Base-by-base conservation (phyloP, 805 yeast species). In the Ogataea methanolica region DNA sequence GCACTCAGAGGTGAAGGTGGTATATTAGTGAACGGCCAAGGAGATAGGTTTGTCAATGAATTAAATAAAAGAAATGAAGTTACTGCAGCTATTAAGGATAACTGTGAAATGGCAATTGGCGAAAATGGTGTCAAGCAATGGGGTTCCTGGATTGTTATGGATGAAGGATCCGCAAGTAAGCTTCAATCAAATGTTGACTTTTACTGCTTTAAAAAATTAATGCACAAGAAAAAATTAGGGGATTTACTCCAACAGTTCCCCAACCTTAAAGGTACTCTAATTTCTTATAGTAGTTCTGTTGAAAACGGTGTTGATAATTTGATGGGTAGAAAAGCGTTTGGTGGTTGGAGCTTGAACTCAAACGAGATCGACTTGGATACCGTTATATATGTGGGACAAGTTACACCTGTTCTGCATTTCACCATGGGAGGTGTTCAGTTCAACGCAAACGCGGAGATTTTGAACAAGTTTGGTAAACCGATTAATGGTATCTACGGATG, bases 1-100 rank as follows among this genome's bases (percentile, higher is more conserved):
- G 84, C 83, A 6, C 67, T 82, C 34, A 68, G 86, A 49, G 86
- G 86, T 15, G 83, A 78, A 61, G 87, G 87, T 33, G 87, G 85
- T 0, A 69, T 82, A 36, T 70, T 82, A 60, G 59, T 82, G 42
- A 75, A 79, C 56, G 59, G 62, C 14, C 66, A 69, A 9, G 62
- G 62, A 46, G 73, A 75, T 41, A 67, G 86, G 43, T 81, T 80
- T 61, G 78, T 78, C 33, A 80, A 81, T 58, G 86, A 81, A 59
- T 69, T 81, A 42, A 78, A 80, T 2, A 77, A 82, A 11, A 66
- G 86, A 54, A 85, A 81, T 56, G 71, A 78, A 57, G 85, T 82
- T 23, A 73, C 82, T 45, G 80, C 74, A 3, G 80, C 77, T 50
- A 79, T 82, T 74, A 71, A 70, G 53, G 72, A 76, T 49, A 74